Conservation (phyloP, 371 early-diverging fungal genomes). For the Apophysomyces ossiformis region DNA sequence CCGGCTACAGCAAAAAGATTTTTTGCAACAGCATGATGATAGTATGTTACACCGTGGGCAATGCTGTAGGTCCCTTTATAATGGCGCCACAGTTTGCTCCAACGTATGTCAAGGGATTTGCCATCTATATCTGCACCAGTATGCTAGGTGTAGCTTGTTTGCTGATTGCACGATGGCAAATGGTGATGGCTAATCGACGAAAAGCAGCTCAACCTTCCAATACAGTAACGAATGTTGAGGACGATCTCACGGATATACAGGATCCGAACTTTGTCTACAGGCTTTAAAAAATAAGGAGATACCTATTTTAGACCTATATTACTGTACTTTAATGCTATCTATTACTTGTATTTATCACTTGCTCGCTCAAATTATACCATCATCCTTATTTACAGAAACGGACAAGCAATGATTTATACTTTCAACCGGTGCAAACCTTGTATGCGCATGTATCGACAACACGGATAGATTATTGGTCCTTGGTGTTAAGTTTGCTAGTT, state of each 20-base stretch:
- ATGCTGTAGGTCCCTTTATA: slow-evolving; percentile 29
- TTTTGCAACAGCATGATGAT: slow-evolving; percentile 1
- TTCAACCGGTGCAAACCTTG: no score
- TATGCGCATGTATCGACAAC: no score
- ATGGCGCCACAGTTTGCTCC: slow-evolving; percentile 23
- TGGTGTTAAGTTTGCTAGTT: no score
- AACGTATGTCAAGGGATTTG: slow-evolving; percentile 20
- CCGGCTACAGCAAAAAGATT: slow-evolving; percentile 17
- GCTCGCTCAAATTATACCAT: no score
- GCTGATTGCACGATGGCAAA: slow-evolving; percentile 23
- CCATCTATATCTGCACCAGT: slow-evolving; percentile 20
- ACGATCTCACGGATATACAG: slow-evolving; percentile 37
- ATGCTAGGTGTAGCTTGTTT: slow-evolving; percentile 18
- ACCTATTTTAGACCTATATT: no score
- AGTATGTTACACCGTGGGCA: slow-evolving; percentile 20
- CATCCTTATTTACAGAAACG: no score
- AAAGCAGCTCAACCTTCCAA: slow-evolving; percentile 17
- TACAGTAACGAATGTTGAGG: slow-evolving; percentile 26
- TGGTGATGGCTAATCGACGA: slow-evolving; percentile 27
- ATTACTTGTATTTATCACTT: no score
- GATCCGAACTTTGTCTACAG: slow-evolving; percentile 41
- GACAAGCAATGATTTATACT: no score
- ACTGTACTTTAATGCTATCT: no score
- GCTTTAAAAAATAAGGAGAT: slow-evolving; percentile 12
- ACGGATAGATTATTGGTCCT: no score